A percentile compares a stretch with the other conserved stretches of the same genome.
Conservation (phyloP, 2,329 filamentous ascomycete genomes). For the Cercospora zeae-maydis region DNA sequence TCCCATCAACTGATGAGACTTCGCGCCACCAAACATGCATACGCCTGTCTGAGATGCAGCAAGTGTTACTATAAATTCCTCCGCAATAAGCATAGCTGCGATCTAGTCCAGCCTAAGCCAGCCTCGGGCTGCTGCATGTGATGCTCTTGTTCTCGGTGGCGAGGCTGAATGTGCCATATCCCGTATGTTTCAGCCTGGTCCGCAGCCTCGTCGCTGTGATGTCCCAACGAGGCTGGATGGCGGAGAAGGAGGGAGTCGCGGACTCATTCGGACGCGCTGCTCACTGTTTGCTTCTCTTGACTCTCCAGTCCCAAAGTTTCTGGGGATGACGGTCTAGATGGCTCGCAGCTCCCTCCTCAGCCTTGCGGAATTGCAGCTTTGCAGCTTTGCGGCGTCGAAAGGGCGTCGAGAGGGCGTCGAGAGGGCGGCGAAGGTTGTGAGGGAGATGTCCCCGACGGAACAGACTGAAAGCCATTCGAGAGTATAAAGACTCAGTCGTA, state of each 20-base stretch:
- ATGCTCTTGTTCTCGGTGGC: not conserved
- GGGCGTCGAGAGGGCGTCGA: not conserved
- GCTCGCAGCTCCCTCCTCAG: not conserved
- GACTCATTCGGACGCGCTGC: not conserved
- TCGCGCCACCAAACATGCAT: not conserved
- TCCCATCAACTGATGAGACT: too few relatives aligned
- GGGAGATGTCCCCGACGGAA: not conserved
- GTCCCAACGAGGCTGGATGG: not conserved
- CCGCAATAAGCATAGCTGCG: not conserved
- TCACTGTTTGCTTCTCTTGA: not conserved
- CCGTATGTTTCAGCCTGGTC: not conserved
- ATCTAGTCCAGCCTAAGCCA: not conserved
- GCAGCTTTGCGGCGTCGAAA: not conserved
- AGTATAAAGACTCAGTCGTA: not conserved
- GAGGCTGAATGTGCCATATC: not conserved
- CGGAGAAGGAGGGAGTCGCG: not conserved
- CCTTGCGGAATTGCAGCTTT: not conserved
- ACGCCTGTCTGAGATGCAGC: not conserved
- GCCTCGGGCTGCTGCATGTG: not conserved
- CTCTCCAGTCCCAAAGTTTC: not conserved
- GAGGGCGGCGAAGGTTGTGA: not conserved
- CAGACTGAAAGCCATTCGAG: not conserved
- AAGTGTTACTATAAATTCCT: not conserved
- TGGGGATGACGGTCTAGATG: not conserved
- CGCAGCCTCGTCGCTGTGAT: not conserved